Base-by-base conservation (phyloP, 2,329 filamentous ascomycete genomes). In the Colletotrichum sp. region DNA sequence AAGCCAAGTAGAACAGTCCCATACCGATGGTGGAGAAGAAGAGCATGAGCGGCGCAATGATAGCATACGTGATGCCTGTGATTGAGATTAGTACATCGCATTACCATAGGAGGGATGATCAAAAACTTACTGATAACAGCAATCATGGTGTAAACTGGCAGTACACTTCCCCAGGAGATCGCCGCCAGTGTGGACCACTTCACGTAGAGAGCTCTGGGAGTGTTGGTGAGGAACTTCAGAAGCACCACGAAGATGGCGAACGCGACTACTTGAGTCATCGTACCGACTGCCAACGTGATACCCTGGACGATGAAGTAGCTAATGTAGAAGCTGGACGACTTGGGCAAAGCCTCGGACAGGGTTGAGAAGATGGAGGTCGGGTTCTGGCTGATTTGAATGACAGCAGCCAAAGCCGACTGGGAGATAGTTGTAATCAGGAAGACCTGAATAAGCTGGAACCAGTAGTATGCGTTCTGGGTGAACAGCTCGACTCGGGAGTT, bases 241-340 rank as follows among this genome's bases (percentile, higher is more conserved):
- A 96, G 85, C 5, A 90, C 78, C 48, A 92, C 90, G 81, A 94
- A 94, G 68, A 96, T 83, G 73, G 96, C 84, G 73, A 96, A 88
- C 14, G 94, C 86, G 4, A 85, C 81, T 14, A 87, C 94, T 80
- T 96, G 94, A 52, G 96, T 89, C 14, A 98, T 84, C 14, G 93
- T 91, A 69, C 92, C 90, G 1, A 94, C 90, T n/a, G 95, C 93
- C 78, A 96, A 91, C 0, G 92, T 93, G 64, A 98, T 86, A 66
- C 95, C 96, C 83, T 98, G 95, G 2, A 98, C 88, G 55, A 98
- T 92, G 78, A 98, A 96, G 85, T 81, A 78, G 0, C 85, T 95
- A 24, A 98, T 93, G 84, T 98, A 99, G 82, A 98, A 97, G 85
- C 98, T 98, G 76, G 96, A 96, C 0, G 95, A 93, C 71, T 91